Evolutionary conservation across 345 rosid species (phyloP).

Genomic region (Populus euphratica): DNA sequence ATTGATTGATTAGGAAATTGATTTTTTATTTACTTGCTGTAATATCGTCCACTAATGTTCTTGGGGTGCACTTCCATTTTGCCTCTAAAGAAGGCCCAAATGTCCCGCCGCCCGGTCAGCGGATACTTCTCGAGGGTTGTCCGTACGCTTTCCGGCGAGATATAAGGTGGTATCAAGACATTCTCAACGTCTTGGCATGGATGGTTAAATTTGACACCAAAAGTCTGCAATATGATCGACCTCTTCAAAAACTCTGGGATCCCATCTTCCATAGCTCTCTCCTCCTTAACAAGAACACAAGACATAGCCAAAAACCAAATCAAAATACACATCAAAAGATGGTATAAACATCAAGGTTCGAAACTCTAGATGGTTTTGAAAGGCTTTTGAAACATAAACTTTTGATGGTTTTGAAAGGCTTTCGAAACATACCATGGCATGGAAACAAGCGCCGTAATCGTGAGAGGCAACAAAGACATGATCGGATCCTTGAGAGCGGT

Average conservation of each 20-base stretch:
- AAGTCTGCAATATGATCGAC: slow-evolving; percentile 81
- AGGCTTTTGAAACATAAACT: no score
- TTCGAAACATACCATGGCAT: slow-evolving; percentile 58
- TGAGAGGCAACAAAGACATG: slow-evolving; percentile 93
- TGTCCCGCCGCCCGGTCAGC: slow-evolving; percentile 54
- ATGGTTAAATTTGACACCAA: slow-evolving; percentile 76
- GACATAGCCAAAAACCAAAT: neutral
- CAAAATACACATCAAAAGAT: neutral
- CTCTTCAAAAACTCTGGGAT: slow-evolving; percentile 80
- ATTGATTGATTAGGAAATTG: neutral
- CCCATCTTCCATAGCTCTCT: slow-evolving; percentile 71
- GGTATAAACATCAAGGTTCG: neutral
- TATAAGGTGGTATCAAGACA: slow-evolving; percentile 88
- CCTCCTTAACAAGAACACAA: slow-evolving; percentile 46
- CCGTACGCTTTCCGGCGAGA: slow-evolving; percentile 57
- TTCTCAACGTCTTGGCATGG: slow-evolving; percentile 83
- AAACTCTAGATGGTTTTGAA: neutral
- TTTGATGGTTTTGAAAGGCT: neutral
- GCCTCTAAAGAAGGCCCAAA: slow-evolving; percentile 85
- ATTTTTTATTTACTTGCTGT: slow-evolving; percentile 69
- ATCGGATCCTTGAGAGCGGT: slow-evolving; percentile 70
- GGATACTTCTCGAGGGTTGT: slow-evolving; percentile 43
- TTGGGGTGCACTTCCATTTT: slow-evolving; percentile 98
- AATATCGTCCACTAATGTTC: slow-evolving; percentile 80
- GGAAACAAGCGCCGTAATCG: slow-evolving; percentile 92